These are phyloP conservation scores for Pterocarpus macrocarpus DNA, from an alignment of 306 rosid genomes.

Conservation along the genomic window DNA sequence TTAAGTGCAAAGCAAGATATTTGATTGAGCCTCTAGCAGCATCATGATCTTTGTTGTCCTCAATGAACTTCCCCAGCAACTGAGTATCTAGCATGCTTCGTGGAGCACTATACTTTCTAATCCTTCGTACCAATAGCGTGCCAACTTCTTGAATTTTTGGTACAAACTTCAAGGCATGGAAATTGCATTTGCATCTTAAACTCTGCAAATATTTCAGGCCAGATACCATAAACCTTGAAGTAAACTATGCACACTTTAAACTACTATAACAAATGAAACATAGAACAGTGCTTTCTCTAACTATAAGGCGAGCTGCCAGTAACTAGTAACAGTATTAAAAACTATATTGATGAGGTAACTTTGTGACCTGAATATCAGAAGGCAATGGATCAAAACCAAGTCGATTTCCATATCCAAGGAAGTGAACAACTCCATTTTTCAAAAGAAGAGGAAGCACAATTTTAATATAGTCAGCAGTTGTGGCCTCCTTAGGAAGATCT, in stretches of 20 bases:
- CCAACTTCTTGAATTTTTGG: constrained; percentile 85
- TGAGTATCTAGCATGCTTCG: constrained; percentile 72
- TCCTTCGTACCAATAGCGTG: constrained; percentile 74
- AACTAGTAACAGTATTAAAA: constrained; percentile 34
- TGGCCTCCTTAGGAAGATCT: constrained; percentile 92
- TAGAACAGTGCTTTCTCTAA: background rate
- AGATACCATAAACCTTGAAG: background rate
- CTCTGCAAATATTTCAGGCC: constrained; percentile 58
- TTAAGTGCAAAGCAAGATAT: constrained; percentile 91
- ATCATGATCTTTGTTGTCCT: constrained; percentile 45
- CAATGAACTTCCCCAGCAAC: constrained; percentile 78
- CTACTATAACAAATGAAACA: background rate
- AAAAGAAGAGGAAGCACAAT: constrained; percentile 75
- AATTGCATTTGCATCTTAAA: constrained; percentile 96
- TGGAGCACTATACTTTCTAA: constrained; percentile 65
- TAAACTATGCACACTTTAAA: background rate
- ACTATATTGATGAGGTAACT: background rate
- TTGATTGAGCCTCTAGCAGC: constrained; percentile 55
- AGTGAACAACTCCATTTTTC: constrained; percentile 77
- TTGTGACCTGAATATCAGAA: constrained; percentile 77
- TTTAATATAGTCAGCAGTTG: constrained; percentile 67
- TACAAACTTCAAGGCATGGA: constrained; percentile 81
- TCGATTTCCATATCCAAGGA: constrained; percentile 93
- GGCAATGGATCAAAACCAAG: constrained; percentile 94
- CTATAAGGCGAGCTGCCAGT: constrained; percentile 17